A percentile compares a stretch with the other conserved stretches of the same genome.
These are phyloP conservation scores for Colletotrichum sp. DNA, from an alignment of 2,329 filamentous ascomycete species.

Conservation along the genomic window DNA sequence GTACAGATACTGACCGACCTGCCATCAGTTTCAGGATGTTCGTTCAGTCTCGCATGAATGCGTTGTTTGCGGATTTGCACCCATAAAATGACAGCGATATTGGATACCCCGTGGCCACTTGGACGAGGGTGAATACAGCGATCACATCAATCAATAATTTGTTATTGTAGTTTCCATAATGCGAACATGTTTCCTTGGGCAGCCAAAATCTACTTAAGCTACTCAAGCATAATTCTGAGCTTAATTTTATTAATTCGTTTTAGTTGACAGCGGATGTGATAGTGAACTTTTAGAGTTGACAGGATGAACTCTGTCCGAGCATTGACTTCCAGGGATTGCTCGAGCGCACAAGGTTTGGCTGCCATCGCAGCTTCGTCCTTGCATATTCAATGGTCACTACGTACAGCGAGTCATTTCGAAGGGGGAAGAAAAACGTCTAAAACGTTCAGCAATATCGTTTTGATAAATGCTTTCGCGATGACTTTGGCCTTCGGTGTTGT, in stretches of 20 bases:
- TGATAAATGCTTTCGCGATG: neutral
- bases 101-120: neutral
- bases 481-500: neutral
- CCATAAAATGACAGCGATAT: neutral
- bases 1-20: neutral
- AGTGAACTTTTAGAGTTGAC: neutral
- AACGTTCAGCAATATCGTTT: accelerated
- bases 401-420: neutral
- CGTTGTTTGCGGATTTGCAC: neutral
- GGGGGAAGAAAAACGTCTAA: accelerated
- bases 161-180: neutral
- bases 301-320: neutral
- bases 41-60: neutral
- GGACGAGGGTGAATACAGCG: neutral
- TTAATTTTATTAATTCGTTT: neutral
- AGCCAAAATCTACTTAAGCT: neutral
- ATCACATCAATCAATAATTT: neutral
- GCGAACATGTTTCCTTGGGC: neutral
- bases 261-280: neutral
- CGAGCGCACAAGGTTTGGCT: neutral
- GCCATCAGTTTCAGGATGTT: neutral
- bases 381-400: neutral
- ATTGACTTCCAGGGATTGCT: neutral
- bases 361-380: neutral
- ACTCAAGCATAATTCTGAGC: neutral